Percentiles rank a stretch among this genome's conserved stretches.
These are phyloP conservation scores for Nakazawaea laoshanensis DNA, from an alignment of 805 yeast species.

Conservation along the genomic window DNA sequence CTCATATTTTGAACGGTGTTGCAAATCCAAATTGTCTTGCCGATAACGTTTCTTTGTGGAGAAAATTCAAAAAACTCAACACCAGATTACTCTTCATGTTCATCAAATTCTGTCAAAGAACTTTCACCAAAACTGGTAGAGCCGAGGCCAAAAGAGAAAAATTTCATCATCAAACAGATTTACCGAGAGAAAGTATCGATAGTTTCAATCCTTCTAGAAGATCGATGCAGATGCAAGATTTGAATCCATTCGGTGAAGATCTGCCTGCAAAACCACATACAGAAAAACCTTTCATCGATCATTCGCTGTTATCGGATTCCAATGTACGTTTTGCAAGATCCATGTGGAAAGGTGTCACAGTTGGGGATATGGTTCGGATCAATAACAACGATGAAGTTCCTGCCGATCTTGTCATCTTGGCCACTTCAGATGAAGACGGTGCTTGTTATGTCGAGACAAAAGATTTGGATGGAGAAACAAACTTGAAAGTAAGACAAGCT, in stretches of 20 bases:
- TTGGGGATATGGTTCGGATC: conserved; percentile 67
- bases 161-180: conserved; percentile 3
- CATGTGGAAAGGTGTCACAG: conserved; percentile 60
- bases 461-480: conserved; percentile 71
- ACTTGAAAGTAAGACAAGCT: conserved; percentile 51
- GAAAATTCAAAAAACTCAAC: conserved; percentile 55
- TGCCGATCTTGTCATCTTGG: conserved; percentile 57
- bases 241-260: conserved; percentile 6
- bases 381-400: conserved; percentile 74
- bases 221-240: conserved; percentile 10
- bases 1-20: conserved; percentile 46
- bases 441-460: conserved; percentile 64
- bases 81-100: conserved; percentile 6
- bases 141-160: conserved; percentile 10
- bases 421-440: conserved; percentile 62
- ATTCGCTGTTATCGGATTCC: conserved; percentile 4
- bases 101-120: conserved; percentile 6
- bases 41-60: conserved; percentile 55
- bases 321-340: conserved; percentile 21
- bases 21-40: conserved; percentile 48
- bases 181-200: conserved; percentile 20
- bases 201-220: conserved; percentile 20
- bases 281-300: conserved; percentile 9
- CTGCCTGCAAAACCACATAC: not conserved
- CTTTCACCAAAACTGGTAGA: conserved; percentile 11